Percentiles rank a stretch among this genome's conserved stretches.
Conservation (phyloP, 73 alveolate species). For the Paramecium octaurelia region DNA sequence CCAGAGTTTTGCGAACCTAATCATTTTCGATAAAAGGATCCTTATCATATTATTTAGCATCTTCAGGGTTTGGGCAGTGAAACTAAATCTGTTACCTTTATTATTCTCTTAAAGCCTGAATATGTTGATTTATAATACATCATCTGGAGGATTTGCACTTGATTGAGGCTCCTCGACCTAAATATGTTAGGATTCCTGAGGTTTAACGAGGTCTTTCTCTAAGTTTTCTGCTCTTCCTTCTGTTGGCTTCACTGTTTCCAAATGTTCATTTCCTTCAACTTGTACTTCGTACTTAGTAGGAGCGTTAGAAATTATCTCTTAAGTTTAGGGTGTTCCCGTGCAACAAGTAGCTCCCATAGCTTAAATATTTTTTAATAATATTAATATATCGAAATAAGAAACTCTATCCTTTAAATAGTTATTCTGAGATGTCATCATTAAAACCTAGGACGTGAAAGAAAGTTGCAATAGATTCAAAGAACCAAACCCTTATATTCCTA, state of each 20-base stretch:
- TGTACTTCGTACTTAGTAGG: not conserved
- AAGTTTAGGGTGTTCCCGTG: not conserved
- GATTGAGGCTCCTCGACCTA: not conserved
- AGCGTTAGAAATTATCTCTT: not conserved
- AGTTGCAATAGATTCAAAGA: not conserved
- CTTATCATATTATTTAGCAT: constrained; percentile 43
- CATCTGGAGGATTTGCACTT: not conserved
- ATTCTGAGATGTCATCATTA: not conserved
- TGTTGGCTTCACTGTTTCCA: not conserved
- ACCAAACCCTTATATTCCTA: not conserved
- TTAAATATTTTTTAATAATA: not conserved
- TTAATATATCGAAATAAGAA: not conserved
- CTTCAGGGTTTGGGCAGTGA: constrained; percentile 47
- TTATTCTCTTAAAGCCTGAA: not conserved
- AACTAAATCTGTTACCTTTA: not conserved
- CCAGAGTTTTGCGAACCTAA: constrained; percentile 34
- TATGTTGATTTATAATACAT: not conserved
- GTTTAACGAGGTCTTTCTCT: not conserved
- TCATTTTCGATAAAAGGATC: constrained; percentile 28
- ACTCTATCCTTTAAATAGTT: not conserved
- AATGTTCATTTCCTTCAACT: not conserved
- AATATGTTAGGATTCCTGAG: not conserved
- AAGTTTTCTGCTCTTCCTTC: not conserved
- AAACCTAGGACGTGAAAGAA: not conserved
- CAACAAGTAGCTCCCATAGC: not conserved